Base-by-base conservation (phyloP, 768 basidiomycete genomes). In the Tulasnella sp. region DNA sequence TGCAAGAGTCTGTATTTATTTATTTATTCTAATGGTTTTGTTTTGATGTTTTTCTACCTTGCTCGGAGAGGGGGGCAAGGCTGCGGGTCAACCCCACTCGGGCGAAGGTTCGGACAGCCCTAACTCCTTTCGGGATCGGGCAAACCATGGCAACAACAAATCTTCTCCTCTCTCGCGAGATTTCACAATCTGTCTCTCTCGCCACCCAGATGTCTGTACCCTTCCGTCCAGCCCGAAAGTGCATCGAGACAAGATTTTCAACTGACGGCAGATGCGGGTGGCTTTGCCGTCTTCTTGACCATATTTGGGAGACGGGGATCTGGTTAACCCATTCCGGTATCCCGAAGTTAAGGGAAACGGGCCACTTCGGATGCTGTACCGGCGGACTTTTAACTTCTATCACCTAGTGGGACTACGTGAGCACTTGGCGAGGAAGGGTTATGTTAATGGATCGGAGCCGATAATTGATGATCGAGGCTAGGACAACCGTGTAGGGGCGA, bases 181-280 rank as follows among this genome's bases (percentile, higher is more conserved):
- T 64, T 64, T 64, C 58, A 64, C 58, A 64, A 64, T 64, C 58
- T 64, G 58, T 64, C 29, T 64, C 58, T 64, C 58, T 64, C 58
- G 58, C 58, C 58, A 64, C 58, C 58, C 49, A 49, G 49, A 49
- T 49, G 19, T 22, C n/a, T n/a, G 49, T 49, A 22, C 49, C 49
- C 49, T 49, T 49, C 49, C 49, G 49, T n/a, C 58, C 58, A 64
- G 58, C 58, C 58, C 58, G 58, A 64, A 64, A 64, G 58, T 64
- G 58, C 58, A 29, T 64, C 58, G 58, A 64, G 29, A 34, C 29
- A 34, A 64, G 58, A 64, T 64, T 64, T 22, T 29, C 58, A 14
- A 64, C 58, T 25, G 58, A 25, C 31, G 58, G 29, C 22, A 64
- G 58, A 64, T 64, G 25, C 58, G 58, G 58, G 58, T 64, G 58